Base-by-base conservation (phyloP, 331 rosid genomes). In the Pyracantha coccinea region DNA sequence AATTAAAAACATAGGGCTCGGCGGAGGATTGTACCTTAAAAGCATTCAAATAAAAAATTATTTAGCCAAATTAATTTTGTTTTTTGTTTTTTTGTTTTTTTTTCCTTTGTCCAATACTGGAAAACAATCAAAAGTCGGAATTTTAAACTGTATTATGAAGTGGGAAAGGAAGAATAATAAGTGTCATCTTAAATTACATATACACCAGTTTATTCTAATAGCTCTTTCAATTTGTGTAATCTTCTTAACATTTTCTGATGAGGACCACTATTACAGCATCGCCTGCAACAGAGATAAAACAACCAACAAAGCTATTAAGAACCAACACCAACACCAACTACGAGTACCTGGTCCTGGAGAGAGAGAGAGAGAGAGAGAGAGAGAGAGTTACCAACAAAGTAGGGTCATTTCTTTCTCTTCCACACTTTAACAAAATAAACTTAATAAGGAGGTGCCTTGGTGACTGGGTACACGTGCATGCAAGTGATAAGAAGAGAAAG, bases 231-330 rank as follows among this genome's bases (percentile, higher is more conserved):
- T 73, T 73, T 58, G 38, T 62, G 68, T 62, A 15, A 62, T 62
- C 41, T 62, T 10, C 68, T 62, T 28, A 29, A 16, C 21, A 17
- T 67, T 68, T 50, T 78, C 62, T 28, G 57, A 81, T 88, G 59
- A 85, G 94, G 96, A 92, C 93, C 93, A 90, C 97, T 79, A 69
- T 66, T 82, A 82, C 87, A 73, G 75, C 78, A 76, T 77, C 80
- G 7, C 72, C 89, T 86, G 92, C 83, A 83, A 79, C 84, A 86
- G 80, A 85, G 81, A 85, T 88, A 88, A 87, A 86, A 86, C 88
- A 84, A 81, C 86, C 93, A 89, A 88, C 87, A 85, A 85, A 83
- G 92, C 79, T 86, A 86, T 86, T 85, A 92, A 92, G 96, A 84
- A 82, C 78, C 86, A 86, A 86, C 89, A 82, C 78, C 86, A 86